Evolutionary conservation across 2,329 filamentous ascomycete species (phyloP).

Genomic region (Nothophoma quercina): DNA sequence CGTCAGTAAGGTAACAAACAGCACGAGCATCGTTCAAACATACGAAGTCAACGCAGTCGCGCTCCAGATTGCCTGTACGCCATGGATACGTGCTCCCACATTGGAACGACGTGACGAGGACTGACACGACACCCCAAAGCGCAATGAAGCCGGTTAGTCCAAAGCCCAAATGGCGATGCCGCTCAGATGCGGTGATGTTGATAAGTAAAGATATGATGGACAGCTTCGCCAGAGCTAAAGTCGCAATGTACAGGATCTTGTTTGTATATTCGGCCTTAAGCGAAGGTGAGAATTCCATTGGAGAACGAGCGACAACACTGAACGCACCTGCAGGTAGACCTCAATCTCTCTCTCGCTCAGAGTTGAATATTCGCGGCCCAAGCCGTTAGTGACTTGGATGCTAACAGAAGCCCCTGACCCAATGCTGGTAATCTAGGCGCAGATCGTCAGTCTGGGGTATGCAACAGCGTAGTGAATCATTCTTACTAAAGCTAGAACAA

Average conservation of each 20-base stretch:
- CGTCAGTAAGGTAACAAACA: slow-evolving; percentile 1
- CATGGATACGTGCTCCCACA: slow-evolving; percentile 41
- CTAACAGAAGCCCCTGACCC: slow-evolving; percentile 44
- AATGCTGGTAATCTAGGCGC: slow-evolving; percentile 37
- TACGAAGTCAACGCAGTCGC: slow-evolving; percentile 38
- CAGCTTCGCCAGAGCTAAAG: slow-evolving; percentile 44
- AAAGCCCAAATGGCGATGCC: slow-evolving; percentile 40
- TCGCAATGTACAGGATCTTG: slow-evolving; percentile 45
- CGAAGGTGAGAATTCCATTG: not conserved
- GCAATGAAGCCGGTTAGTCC: slow-evolving; percentile 36
- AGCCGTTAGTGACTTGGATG: slow-evolving; percentile 41
- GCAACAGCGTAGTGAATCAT: not conserved
- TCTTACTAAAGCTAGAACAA: slow-evolving; percentile 43
- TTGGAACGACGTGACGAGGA: slow-evolving; percentile 41
- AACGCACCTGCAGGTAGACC: slow-evolving; percentile 42
- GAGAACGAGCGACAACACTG: not conserved
- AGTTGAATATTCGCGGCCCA: slow-evolving; percentile 35
- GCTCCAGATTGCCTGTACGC: slow-evolving; percentile 25
- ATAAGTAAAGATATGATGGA: slow-evolving; percentile 47
- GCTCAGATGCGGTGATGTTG: slow-evolving; percentile 41
- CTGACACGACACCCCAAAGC: slow-evolving; percentile 41
- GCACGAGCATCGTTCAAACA: not conserved
- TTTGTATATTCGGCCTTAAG: slow-evolving; percentile 45
- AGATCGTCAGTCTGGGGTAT: slow-evolving; percentile 17
- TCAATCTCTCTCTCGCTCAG: slow-evolving; percentile 30